Evolutionary conservation across 176 grass and related monocot genomes (phyloP).

Genomic region (Musa acuminata): DNA sequence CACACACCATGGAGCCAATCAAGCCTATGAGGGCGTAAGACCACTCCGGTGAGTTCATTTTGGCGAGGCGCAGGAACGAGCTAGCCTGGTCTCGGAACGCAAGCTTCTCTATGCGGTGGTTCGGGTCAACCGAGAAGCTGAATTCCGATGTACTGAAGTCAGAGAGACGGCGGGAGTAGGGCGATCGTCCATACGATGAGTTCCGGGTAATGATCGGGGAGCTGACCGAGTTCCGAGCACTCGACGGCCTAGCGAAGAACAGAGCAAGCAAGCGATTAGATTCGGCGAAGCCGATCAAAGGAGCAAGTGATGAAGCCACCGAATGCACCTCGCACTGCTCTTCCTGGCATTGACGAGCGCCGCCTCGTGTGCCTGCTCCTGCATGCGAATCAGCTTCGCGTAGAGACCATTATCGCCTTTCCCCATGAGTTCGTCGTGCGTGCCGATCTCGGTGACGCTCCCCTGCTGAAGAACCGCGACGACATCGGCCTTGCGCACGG

Average conservation of each 20-base stretch:
- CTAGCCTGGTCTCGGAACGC: constrained; percentile 81
- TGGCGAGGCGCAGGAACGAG: constrained; percentile 77
- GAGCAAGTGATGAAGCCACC: neutral
- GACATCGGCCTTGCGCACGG: constrained; percentile 88
- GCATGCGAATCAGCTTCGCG: constrained; percentile 88
- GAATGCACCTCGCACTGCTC: constrained; percentile 59
- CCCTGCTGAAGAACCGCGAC: constrained; percentile 83
- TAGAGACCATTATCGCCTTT: constrained; percentile 62
- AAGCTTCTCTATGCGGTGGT: constrained; percentile 43
- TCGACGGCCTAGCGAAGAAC: constrained; percentile 41
- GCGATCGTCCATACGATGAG: constrained; percentile 89
- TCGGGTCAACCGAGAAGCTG: constrained; percentile 41
- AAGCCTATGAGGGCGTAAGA: constrained; percentile 22
- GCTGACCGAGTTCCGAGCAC: constrained; percentile 87
- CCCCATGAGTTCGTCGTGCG: constrained; percentile 85
- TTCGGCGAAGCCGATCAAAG: neutral
- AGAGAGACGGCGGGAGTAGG: constrained; percentile 81
- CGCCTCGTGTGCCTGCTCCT: constrained; percentile 90
- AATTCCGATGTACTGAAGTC: constrained; percentile 82
- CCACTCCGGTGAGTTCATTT: constrained; percentile 28
- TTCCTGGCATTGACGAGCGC: constrained; percentile 58
- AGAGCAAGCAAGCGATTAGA: neutral
- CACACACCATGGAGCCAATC: constrained; percentile 24
- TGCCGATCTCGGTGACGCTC: constrained; percentile 68
- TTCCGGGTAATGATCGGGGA: constrained; percentile 94